A percentile compares a stretch with the other conserved stretches of the same genome.
These are phyloP conservation scores for Thraustotheca clavata DNA, from an alignment of 352 stramenopile species.

Conservation along the genomic window DNA sequence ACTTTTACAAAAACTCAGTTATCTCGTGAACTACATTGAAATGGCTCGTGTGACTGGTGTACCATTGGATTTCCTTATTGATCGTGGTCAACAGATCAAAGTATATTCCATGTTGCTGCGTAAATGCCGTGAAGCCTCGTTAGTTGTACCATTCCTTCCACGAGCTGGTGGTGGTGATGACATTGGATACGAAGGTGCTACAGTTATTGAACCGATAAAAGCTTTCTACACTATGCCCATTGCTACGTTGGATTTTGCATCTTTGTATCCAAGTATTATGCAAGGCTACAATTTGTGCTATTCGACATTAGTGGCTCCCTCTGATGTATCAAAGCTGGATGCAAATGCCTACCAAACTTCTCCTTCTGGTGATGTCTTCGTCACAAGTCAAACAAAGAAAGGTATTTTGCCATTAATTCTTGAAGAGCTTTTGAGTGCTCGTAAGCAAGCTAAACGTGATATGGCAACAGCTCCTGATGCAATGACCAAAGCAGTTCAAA, in stretches of 20 bases:
- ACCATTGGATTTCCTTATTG: slow-evolving; percentile 96
- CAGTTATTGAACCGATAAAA: slow-evolving; percentile 99
- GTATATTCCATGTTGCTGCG: slow-evolving; percentile 98
- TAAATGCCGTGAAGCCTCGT: slow-evolving; percentile 90
- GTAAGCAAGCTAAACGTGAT: slow-evolving; percentile 98
- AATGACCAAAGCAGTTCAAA: slow-evolving; percentile 99
- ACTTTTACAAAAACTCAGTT: slow-evolving; percentile 97
- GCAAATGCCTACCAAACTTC: slow-evolving; percentile 86
- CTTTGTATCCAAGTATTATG: slow-evolving; percentile 99
- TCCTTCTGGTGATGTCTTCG: slow-evolving; percentile 95
- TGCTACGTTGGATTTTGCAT: slow-evolving; percentile 99
- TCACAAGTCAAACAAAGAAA: slow-evolving; percentile 92
- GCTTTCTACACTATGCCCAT: slow-evolving; percentile 99
- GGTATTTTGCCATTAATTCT: slow-evolving; percentile 98
- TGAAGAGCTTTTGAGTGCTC: slow-evolving; percentile 93
- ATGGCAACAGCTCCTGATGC: slow-evolving; percentile 98
- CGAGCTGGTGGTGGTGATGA: slow-evolving; percentile 76
- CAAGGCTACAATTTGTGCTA: slow-evolving; percentile 99
- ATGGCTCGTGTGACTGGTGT: slow-evolving; percentile 99
- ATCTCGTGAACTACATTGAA: slow-evolving; percentile 99
- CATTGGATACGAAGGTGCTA: slow-evolving; percentile 95
- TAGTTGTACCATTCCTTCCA: slow-evolving; percentile 95
- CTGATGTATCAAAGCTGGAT: slow-evolving; percentile 53
- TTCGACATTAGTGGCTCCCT: slow-evolving; percentile 92
- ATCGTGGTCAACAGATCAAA: slow-evolving; percentile 97